A percentile compares a stretch with the other conserved stretches of the same genome.
phyloP scores from a whole-genome alignment of 1,139 yeast species.

The Hyphopichia pseudoburtonii region DNA sequence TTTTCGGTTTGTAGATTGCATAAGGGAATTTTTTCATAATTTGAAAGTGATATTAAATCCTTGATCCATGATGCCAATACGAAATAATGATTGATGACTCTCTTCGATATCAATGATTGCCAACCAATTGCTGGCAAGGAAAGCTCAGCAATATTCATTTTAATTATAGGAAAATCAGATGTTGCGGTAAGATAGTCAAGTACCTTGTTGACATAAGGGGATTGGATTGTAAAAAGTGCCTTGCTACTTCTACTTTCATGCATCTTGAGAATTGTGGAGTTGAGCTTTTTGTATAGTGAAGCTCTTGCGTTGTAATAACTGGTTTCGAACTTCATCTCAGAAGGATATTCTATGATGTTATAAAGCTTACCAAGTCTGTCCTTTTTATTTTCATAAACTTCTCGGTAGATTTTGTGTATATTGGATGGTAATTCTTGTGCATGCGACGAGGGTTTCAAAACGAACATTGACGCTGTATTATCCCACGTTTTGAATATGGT shows the following conservation, averaged over 20 bases:
- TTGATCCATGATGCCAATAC: slow-evolving; percentile 74
- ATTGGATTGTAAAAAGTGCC: slow-evolving; percentile 68
- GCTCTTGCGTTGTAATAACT: slow-evolving; percentile 48
- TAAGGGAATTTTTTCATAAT: slow-evolving; percentile 77
- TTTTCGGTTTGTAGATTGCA: slow-evolving; percentile 82
- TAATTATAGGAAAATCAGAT: slow-evolving; percentile 63
- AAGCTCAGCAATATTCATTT: slow-evolving; percentile 55
- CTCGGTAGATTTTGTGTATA: slow-evolving; percentile 55
- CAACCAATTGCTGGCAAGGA: slow-evolving; percentile 81
- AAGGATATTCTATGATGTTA: slow-evolving; percentile 51
- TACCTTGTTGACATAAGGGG: slow-evolving; percentile 57
- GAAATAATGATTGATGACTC: slow-evolving; percentile 69
- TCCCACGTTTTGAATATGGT: slow-evolving; percentile 71
- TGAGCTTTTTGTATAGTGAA: slow-evolving; percentile 54
- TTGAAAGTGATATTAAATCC: slow-evolving; percentile 64
- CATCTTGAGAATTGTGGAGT: slow-evolving; percentile 53
- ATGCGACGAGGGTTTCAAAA: slow-evolving; percentile 64
- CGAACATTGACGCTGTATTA: slow-evolving; percentile 49
- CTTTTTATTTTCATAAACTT: slow-evolving; percentile 47
- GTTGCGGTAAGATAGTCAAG: slow-evolving; percentile 43
- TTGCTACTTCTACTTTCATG: slow-evolving; percentile 71
- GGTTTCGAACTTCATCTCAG: slow-evolving; percentile 51
- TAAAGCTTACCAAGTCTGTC: slow-evolving; percentile 43
- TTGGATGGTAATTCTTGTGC: slow-evolving; percentile 68
- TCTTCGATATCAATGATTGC: slow-evolving; percentile 71